These are phyloP conservation scores for Margaritispora aquatica DNA, from an alignment of 495 filamentous ascomycete genomes.

Conservation along the genomic window DNA sequence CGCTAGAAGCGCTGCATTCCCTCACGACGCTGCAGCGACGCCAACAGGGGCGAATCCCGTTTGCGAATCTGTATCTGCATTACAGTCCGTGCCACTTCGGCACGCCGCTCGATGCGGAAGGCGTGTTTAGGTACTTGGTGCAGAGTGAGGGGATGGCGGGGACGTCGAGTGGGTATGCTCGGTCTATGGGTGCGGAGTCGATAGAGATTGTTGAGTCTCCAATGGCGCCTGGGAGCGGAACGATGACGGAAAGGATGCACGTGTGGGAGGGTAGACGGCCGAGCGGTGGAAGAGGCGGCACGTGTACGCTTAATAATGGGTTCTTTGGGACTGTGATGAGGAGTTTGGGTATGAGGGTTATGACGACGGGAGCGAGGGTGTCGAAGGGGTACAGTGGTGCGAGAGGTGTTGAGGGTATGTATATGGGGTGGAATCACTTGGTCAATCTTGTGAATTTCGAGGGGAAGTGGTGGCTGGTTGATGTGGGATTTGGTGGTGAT, in stretches of 20 bases:
- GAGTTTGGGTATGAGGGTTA: conserved; percentile 52
- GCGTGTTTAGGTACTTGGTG: conserved; percentile 59
- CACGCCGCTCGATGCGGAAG: conserved; percentile 41
- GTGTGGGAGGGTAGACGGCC: background rate
- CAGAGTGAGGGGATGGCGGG: conserved; percentile 27
- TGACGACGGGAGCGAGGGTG: conserved; percentile 35
- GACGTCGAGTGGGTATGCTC: background rate
- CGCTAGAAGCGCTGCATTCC: conserved; percentile 17
- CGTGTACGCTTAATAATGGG: conserved; percentile 68
- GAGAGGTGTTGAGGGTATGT: background rate
- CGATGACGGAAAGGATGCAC: conserved; percentile 21
- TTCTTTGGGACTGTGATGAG: conserved; percentile 61
- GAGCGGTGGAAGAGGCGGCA: conserved; percentile 47
- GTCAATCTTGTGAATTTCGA: conserved; percentile 56
- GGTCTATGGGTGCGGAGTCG: background rate
- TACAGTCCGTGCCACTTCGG: conserved; percentile 41
- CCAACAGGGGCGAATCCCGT: conserved; percentile 56
- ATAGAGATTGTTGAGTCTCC: background rate
- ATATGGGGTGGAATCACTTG: conserved; percentile 51
- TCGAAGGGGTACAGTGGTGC: background rate
- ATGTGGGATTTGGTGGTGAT: conserved; percentile 59
- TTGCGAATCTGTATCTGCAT: conserved; percentile 56
- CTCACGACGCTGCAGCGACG: conserved; percentile 35
- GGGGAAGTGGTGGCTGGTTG: conserved; percentile 47
- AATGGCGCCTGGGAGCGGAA: background rate